Evolutionary conservation across 2,329 filamentous ascomycete species (phyloP), one percentile per base, ranked within the genome.

Genomic region (Colletotrichum eremochloae): DNA sequence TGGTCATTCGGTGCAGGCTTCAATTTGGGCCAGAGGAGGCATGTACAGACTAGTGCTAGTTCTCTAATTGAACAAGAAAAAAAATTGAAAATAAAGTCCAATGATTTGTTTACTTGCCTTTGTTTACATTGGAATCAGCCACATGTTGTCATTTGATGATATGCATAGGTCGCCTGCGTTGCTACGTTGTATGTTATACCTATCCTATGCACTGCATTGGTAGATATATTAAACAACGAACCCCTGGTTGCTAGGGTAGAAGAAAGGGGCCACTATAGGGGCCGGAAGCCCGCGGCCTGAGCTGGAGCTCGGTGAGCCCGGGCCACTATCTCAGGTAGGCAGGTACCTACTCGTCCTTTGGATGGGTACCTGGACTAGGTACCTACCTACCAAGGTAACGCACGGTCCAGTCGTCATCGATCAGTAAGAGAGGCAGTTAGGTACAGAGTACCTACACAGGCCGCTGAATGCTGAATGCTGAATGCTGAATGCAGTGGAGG

Each of bases 301-400:
- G 18, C 40, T 33, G 52, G 24, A 61, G 63, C 36, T 63, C 40
- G 71, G 63, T 56, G 40, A 74, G 69, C 74, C 74, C 74, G 74
- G 74, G 33, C 60, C 48, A 48, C 57, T 58, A 46, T 33, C 57
- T 72, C 20, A 24, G 31, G 55, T 44, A 29, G 64, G 46, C 15
- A 68, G 53, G 61, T 57, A 20, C 44, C 40, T 46, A 12, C 44
- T n/a, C 20, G 24, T 42, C 40, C 55, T 46, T 57, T 63, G 67
- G 29, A 24, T 50, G 20, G 31, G 66, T 65, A 6, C 48, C 55
- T 31, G 24, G 24, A 24, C 24, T 24, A 24, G 24, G 24, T 24
- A 24, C 24, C 24, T 24, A 24, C 24, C 24, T 24, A 24, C 24
- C 24, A 24, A 24, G 24, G 24, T 24, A 46, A 36, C 46, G 66